phyloP scores from a whole-genome alignment of 495 filamentous ascomycete species.

The Aspergillus avenaceus region DNA sequence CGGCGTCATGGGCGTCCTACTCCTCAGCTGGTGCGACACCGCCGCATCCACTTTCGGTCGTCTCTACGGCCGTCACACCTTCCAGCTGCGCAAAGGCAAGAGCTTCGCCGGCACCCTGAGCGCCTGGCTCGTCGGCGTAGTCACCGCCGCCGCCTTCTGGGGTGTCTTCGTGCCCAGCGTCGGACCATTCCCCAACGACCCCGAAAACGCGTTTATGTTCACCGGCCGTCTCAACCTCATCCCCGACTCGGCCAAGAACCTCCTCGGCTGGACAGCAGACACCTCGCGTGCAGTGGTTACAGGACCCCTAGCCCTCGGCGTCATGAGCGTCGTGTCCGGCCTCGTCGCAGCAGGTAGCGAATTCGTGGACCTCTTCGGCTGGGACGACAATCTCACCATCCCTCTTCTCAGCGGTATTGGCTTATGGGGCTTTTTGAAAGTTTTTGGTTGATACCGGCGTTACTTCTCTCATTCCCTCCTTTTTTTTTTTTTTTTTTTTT shows the following conservation, averaged over 20 bases:
- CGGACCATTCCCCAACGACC: conserved; percentile 62
- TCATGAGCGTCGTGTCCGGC: conserved; percentile 84
- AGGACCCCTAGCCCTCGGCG: conserved; percentile 71
- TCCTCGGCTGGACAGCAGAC: conserved; percentile 42
- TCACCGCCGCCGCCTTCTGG: conserved; percentile 82
- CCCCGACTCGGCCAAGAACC: conserved; percentile 42
- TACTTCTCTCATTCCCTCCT: conserved; percentile 7
- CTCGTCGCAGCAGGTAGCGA: conserved; percentile 84
- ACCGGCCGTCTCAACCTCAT: conserved; percentile 67
- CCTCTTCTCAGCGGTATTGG: conserved; percentile 86
- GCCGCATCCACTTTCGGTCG: conserved; percentile 91
- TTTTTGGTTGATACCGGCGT: conserved; percentile 58
- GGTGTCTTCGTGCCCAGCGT: conserved; percentile 72
- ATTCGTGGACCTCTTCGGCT: conserved; percentile 82
- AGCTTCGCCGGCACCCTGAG: conserved; percentile 84
- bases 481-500: conserved; percentile 7
- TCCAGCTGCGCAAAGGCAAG: conserved; percentile 79
- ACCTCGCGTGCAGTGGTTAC: conserved; percentile 44
- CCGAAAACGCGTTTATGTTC: conserved; percentile 73
- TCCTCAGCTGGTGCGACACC: conserved; percentile 97
- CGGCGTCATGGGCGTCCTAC: conserved; percentile 79
- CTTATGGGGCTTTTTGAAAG: conserved; percentile 88
- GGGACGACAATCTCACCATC: conserved; percentile 98
- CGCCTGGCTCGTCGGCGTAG: conserved; percentile 73
- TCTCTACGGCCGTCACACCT: conserved; percentile 82